Evolutionary conservation across 2,329 filamentous ascomycete genomes (phyloP), one percentile per base, ranked within the genome.

Genomic region (Fusarium longipes): DNA sequence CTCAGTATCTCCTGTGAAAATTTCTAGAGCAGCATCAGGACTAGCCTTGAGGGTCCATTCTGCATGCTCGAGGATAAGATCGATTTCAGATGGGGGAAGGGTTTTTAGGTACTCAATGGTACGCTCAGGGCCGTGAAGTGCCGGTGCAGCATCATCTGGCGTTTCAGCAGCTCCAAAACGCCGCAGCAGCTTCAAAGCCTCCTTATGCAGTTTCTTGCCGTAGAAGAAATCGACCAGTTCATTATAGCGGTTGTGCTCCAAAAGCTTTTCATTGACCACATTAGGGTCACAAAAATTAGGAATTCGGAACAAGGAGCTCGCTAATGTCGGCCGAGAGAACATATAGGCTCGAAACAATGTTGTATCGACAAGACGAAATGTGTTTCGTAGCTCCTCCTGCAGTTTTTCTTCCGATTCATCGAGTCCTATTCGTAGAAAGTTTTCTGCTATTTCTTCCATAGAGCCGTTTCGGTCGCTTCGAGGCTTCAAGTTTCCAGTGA

Each of bases 191-290:
- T 93, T 91, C 18, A 99, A 81, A 0, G 96, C 95, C 74, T 96
- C 90, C 18, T 90, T 88, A 78, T 99, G 96, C 38, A 98, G 85
- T 77, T 91, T 94, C 81, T 99, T 99, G 66, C 96, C 96, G 73
- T 96, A 93, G 70, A 98, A 89, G 76, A 99, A 99, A 77, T 98
- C 95, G n/a, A 99, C 93, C 3, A 99, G 83, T 79, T 98, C 95
- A 50, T 91, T 95, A 78, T 97, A 97, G 30, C 94, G 89, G 58
- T 92, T 92, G 38, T 90, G 93, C 76, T 97, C 93, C 61, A 97
- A 89, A 6, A 99, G 82, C 72, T 93, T 93, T 77, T 97, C 92
- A 75, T 97, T 96, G 22, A 99, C 95, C 4, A 98, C 96, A 29
- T 93, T 91, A 1, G 96, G 95, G 72, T 99, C 95, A 77, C 96